Conservation (phyloP, 1,284 basidiomycete genomes). For the Stygiomarasmius scandens region DNA sequence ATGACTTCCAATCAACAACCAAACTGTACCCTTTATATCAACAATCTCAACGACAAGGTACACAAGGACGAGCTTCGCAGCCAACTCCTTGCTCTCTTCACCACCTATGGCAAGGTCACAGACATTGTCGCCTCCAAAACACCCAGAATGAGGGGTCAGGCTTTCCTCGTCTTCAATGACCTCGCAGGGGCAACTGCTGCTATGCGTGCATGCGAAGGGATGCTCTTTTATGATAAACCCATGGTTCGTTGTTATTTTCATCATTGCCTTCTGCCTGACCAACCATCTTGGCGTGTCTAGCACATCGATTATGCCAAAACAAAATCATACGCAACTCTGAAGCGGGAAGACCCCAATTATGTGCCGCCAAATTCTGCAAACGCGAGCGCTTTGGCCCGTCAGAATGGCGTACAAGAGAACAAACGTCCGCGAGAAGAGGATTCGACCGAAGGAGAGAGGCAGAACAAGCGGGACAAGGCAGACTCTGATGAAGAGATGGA, state of each 20-base stretch:
- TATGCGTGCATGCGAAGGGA: slow-evolving; percentile 87
- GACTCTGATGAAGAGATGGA: slow-evolving; percentile 81
- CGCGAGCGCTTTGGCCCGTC: slow-evolving; percentile 44
- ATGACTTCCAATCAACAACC: slow-evolving; percentile 65
- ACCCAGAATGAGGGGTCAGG: slow-evolving; percentile 90
- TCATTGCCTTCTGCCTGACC: slow-evolving; percentile 10
- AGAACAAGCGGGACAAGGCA: slow-evolving; percentile 69
- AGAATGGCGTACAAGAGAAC: slow-evolving; percentile 44
- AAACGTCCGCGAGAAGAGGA: slow-evolving; percentile 75
- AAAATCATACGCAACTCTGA: slow-evolving; percentile 81
- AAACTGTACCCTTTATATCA: slow-evolving; percentile 90
- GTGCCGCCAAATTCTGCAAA: slow-evolving; percentile 67
- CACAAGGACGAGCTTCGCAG: slow-evolving; percentile 89
- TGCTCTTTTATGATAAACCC: slow-evolving; percentile 91
- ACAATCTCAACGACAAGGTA: slow-evolving; percentile 92
- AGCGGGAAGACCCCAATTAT: slow-evolving; percentile 75
- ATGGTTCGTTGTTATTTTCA: slow-evolving; percentile 60
- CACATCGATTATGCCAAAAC: slow-evolving; percentile 86
- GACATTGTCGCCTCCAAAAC: slow-evolving; percentile 94
- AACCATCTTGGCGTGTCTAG: slow-evolving; percentile 39
- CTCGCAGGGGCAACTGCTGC: slow-evolving; percentile 88
- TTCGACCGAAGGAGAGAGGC: slow-evolving; percentile 53
- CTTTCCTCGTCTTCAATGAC: slow-evolving; percentile 94
- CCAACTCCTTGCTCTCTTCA: slow-evolving; percentile 90
- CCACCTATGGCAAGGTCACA: slow-evolving; percentile 90